Evolutionary conservation across 1,284 basidiomycete genomes (phyloP), one percentile per base, ranked within the genome.

Genomic region (Austroboletus novae-zelandiae): DNA sequence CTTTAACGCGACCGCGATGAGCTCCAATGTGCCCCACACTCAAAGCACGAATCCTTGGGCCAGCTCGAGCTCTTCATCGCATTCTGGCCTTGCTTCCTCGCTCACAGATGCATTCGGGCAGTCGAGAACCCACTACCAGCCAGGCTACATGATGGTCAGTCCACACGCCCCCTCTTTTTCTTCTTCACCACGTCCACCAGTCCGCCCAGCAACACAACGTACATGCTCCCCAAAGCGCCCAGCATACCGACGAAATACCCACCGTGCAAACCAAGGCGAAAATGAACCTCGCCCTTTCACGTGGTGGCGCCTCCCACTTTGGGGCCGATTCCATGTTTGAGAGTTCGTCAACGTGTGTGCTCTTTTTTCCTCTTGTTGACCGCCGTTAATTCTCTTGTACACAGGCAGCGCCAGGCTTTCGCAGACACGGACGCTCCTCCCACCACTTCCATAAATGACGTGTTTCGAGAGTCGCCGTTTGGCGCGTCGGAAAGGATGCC

Each of bases 261-360:
- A 74, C 85, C 11, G 81, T 89, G 14, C 81, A 77, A 51, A 89
- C 85, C 0, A 87, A 89, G 62, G 87, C 87, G 18, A 89, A 89
- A 64, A 77, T 89, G 71, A 87, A 83, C 61, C 76, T 83, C 46
- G 75, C 78, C 7, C 71, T 87, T 15, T 74, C 81, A n/a, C 76
- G 82, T 44, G 78, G 79, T 15, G 72, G 80, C 18, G 74, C 79
- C 1, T 76, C 81, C 13, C 84, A 86, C 52, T 89, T 87, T 68
- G 87, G 85, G 1, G 81, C 85, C 71, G 86, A 87, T 54, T 87
- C 87, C 18, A 88, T 89, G 86, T 89, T 89, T 56, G 79, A 88
- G 63, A 86, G 77, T 53, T 74, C 82, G 29, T 79, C 81, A 77
- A 56, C 66, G 68, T 84, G 44, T 20, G 73, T 62, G 25, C 40